A percentile compares a stretch with the other conserved stretches of the same genome.
phyloP scores from a whole-genome alignment of 2,329 filamentous ascomycete species.

The Aspergillus oerlinghausenensis region DNA sequence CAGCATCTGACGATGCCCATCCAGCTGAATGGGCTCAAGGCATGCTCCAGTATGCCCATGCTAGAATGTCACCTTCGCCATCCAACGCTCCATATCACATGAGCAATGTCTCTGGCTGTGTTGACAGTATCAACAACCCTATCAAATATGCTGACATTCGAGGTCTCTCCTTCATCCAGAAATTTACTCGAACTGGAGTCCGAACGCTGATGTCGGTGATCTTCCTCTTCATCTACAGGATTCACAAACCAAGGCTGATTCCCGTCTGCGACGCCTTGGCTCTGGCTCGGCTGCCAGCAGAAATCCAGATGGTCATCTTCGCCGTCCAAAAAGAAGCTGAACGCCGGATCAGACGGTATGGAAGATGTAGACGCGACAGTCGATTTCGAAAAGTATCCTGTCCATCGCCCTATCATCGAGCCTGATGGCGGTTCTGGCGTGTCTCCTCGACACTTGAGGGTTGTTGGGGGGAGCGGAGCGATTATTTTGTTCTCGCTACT shows the following conservation, averaged over 20 bases:
- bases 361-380: conserved; percentile 62
- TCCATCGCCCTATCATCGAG: conserved; percentile 28
- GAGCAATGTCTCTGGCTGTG: conserved; percentile 59
- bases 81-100: conserved; percentile 64
- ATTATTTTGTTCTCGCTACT: conserved; percentile 74
- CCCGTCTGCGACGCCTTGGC: conserved; percentile 10
- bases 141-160: conserved; percentile 65
- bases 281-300: conserved; percentile 38
- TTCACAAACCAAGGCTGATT: conserved; percentile 31
- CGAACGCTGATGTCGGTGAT: conserved; percentile 63
- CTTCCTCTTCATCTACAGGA: conserved; percentile 49
- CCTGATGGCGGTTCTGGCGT: conserved; percentile 57
- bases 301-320: conserved; percentile 50
- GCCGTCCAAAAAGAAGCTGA: conserved; percentile 60
- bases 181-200: conserved; percentile 92
- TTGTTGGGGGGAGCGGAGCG: conserved; percentile 81
- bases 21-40: no score
- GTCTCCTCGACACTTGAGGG: conserved; percentile 76
- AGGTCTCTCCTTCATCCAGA: conserved; percentile 66
- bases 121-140: conserved; percentile 75
- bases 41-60: no score
- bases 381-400: conserved; percentile 41
- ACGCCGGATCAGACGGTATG: conserved; percentile 59
- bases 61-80: conserved; percentile 48
- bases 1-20: no score